Percentiles rank a stretch among this genome's conserved stretches.
These are phyloP conservation scores for Euphrasia arctica DNA, from an alignment of 305 asterid genomes.

Conservation along the genomic window DNA sequence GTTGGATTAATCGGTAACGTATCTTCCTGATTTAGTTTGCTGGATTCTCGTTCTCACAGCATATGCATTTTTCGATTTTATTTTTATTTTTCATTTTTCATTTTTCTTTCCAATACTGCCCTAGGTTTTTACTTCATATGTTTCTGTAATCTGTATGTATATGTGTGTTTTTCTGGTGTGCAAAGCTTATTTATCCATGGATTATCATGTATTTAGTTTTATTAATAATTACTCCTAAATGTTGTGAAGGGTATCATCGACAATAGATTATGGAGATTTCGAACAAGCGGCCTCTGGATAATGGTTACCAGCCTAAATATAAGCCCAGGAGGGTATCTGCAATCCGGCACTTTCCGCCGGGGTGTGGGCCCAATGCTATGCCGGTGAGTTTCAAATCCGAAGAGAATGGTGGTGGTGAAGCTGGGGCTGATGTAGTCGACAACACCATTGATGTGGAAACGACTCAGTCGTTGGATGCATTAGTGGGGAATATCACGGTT, in stretches of 20 bases:
- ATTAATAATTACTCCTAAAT: not conserved
- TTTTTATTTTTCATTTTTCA: too few relatives aligned
- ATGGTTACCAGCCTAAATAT: conserved; percentile 47
- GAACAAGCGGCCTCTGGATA: conserved; percentile 49
- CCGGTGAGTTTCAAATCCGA: conserved; percentile 23
- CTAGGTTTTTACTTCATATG: too few relatives aligned
- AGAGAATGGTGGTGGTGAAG: conserved; percentile 30
- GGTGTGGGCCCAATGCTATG: conserved; percentile 53
- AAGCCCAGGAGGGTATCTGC: conserved; percentile 78
- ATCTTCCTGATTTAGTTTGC: too few relatives aligned
- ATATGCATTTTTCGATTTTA: too few relatives aligned
- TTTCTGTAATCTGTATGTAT: too few relatives aligned
- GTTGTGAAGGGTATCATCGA: not conserved
- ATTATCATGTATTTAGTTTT: too few relatives aligned
- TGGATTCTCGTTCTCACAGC: too few relatives aligned
- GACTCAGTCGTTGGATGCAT: conserved; percentile 26
- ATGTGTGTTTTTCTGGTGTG: too few relatives aligned
- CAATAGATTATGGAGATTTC: conserved; percentile 28
- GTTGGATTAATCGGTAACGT: too few relatives aligned
- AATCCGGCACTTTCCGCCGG: conserved; percentile 60
- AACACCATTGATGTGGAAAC: conserved; percentile 18
- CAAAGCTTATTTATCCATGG: too few relatives aligned
- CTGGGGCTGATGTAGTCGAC: conserved; percentile 17
- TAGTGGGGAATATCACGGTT: conserved; percentile 23
- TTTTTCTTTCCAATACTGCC: too few relatives aligned